These are phyloP conservation scores for Tulasnella sp. DNA, from an alignment of 768 basidiomycete species.

Conservation along the genomic window DNA sequence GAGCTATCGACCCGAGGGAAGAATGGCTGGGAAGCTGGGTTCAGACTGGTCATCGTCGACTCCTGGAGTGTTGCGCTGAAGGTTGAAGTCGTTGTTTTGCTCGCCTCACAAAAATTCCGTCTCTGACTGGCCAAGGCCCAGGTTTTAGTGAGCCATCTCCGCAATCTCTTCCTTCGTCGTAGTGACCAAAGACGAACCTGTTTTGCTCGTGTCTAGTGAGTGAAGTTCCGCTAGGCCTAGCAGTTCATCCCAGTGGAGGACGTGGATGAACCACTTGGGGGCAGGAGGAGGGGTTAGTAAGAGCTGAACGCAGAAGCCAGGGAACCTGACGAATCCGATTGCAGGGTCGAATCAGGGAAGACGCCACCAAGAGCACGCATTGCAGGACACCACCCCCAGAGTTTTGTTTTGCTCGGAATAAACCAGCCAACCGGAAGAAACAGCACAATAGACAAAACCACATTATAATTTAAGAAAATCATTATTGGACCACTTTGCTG, in stretches of 20 bases:
- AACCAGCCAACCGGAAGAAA: not conserved
- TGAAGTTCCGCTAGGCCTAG: not conserved
- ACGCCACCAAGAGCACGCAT: not conserved
- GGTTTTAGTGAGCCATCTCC: not conserved
- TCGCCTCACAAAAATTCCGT: constrained; percentile 10
- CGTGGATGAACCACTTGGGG: constrained; percentile 4
- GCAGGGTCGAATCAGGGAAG: constrained; percentile 11
- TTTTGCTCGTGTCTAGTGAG: not conserved
- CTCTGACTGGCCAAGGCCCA: constrained; percentile 4
- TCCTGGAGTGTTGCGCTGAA: not conserved
- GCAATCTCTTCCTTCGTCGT: not conserved
- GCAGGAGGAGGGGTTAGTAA: constrained; percentile 8
- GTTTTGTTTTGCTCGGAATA: not conserved
- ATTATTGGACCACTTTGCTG: not conserved
- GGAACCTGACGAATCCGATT: constrained; percentile 6
- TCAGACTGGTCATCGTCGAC: constrained; percentile 28
- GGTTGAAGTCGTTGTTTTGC: constrained; percentile 2
- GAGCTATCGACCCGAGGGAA: constrained; percentile 18
- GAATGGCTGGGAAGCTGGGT: constrained; percentile 31
- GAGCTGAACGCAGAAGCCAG: constrained; percentile 3
- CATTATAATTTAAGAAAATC: constrained; percentile 1
- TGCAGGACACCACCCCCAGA: not conserved
- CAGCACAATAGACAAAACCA: not conserved
- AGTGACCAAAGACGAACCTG: not conserved
- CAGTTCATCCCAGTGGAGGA: constrained; percentile 11